Evolutionary conservation across 768 basidiomycete genomes (phyloP), one percentile per base, ranked within the genome.

Genomic region (Guyanaporus albipodus): DNA sequence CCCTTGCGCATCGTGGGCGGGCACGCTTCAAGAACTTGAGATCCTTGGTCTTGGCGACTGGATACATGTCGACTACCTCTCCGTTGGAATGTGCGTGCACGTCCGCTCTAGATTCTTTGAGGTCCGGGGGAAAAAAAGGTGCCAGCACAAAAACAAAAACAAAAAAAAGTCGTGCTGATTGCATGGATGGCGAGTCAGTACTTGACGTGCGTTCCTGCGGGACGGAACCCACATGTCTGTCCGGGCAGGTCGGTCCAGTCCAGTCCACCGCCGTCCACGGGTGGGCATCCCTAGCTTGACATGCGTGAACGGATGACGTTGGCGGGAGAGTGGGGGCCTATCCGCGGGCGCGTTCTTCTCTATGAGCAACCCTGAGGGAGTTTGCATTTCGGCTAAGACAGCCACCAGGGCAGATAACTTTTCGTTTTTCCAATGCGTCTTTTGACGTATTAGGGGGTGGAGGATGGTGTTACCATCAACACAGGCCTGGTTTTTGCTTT

Each of bases 361-460:
- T 12, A 14, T 17, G 27, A n/a, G 31, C 31, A 6, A 24, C 37
- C 38, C 42, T 35, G 35, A n/a, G 7, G 15, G 17, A 7, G 31
- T 44, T 19, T 24, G 27, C 18, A 24, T 24, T 3, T 23, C 22
- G 40, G 18, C 22, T 26, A 31, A 21, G 17, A 1, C 19, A 28
- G 6, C 40, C 6, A 10, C 34, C 32, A 21, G 24, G 32, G 4
- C 19, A 38, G 19, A 18, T 21, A 36, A 26, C 28, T 46, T 22
- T 38, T 38, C 17, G 32, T 38, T 55, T 56, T 50, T 56, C 36
- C 54, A 55, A 55, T 49, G 8, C 26, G 9, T 31, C 31, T 12
- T 12, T 32, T 23, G 27, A 26, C n/a, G 48, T 44, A 24, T n/a
- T n/a, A n/a, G n/a, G n/a, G n/a, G 12, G 6, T 21, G n/a, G 19